Evolutionary conservation across 179 eudicot species (phyloP).

Genomic region (Actinidia polygama): DNA sequence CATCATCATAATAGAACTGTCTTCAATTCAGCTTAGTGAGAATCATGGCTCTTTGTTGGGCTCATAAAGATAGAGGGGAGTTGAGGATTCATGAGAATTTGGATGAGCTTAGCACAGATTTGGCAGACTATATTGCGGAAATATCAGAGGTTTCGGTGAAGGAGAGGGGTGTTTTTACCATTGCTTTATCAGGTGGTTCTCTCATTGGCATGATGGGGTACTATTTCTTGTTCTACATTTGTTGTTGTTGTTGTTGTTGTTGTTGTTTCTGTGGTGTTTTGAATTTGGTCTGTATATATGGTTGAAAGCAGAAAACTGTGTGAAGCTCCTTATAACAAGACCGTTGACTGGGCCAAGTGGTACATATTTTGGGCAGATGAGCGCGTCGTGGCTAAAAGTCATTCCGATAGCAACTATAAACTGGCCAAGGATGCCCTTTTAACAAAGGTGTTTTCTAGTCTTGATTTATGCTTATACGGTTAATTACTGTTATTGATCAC

Average conservation of each 20-base stretch:
- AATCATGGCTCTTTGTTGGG: conserved; percentile 61
- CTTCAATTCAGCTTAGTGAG: conserved; percentile 18
- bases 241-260: conserved; percentile 5
- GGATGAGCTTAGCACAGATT: conserved; percentile 76
- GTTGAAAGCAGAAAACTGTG: conserved; percentile 61
- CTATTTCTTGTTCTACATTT: neutral
- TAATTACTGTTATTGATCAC: neutral
- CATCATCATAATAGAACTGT: neutral
- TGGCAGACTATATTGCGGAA: conserved; percentile 81
- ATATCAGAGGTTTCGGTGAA: conserved; percentile 79
- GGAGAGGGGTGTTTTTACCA: conserved; percentile 77
- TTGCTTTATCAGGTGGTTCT: conserved; percentile 94
- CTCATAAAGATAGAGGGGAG: conserved; percentile 61
- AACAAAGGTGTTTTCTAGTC: conserved; percentile 62
- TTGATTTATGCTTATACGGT: neutral
- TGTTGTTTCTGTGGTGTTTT: neutral
- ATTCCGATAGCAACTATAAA: conserved; percentile 85
- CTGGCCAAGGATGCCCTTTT: conserved; percentile 76
- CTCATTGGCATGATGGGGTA: conserved; percentile 81
- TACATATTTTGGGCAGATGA: conserved; percentile 91
- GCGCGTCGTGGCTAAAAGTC: conserved; percentile 80
- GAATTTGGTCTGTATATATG: conserved; percentile 26
- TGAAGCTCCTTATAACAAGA: conserved; percentile 79
- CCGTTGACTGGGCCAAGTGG: conserved; percentile 93
- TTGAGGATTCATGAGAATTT: conserved; percentile 76